A percentile compares a stretch with the other conserved stretches of the same genome.
These are phyloP conservation scores for Hypoxylon crocopeplum DNA, from an alignment of 495 filamentous ascomycete genomes.

Conservation along the genomic window DNA sequence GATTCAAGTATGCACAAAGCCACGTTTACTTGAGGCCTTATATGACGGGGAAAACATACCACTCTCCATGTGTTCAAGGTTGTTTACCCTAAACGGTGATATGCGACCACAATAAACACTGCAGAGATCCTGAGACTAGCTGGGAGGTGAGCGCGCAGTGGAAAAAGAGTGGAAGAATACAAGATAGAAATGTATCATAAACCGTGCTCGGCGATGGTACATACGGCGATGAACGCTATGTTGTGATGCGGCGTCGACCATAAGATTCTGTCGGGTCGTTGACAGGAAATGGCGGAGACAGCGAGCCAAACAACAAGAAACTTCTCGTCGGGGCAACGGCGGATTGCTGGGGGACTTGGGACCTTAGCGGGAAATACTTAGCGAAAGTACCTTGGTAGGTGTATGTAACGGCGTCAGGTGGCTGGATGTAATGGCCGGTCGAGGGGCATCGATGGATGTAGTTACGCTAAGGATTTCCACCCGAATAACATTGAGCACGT, in stretches of 20 bases:
- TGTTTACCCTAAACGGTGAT: conserved; percentile 39
- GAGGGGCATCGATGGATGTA: too few species aligned
- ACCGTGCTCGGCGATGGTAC: conserved; percentile 24
- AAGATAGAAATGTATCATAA: conserved; percentile 13
- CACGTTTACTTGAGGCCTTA: neutral
- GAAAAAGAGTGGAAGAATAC: conserved; percentile 16
- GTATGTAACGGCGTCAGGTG: too few species aligned
- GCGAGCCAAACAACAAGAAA: conserved; percentile 45
- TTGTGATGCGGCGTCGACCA: conserved; percentile 21
- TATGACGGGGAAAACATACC: conserved; percentile 24
- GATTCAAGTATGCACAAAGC: neutral
- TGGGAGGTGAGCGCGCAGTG: conserved; percentile 5
- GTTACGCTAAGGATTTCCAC: too few species aligned
- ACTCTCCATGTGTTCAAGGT: conserved; percentile 35
- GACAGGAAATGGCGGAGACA: conserved; percentile 31
- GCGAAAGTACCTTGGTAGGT: too few species aligned
- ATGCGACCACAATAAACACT: conserved; percentile 42
- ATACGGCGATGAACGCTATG: conserved; percentile 27
- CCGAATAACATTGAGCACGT: too few species aligned
- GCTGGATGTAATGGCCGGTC: too few species aligned
- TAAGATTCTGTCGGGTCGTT: conserved; percentile 16
- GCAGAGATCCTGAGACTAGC: neutral
- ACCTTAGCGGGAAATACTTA: too few species aligned
- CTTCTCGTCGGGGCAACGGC: conserved; percentile 44
- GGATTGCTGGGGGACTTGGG: conserved; percentile 19